Base-by-base conservation (phyloP, 2,329 filamentous ascomycete species). In the Colletotrichum acutatum region DNA sequence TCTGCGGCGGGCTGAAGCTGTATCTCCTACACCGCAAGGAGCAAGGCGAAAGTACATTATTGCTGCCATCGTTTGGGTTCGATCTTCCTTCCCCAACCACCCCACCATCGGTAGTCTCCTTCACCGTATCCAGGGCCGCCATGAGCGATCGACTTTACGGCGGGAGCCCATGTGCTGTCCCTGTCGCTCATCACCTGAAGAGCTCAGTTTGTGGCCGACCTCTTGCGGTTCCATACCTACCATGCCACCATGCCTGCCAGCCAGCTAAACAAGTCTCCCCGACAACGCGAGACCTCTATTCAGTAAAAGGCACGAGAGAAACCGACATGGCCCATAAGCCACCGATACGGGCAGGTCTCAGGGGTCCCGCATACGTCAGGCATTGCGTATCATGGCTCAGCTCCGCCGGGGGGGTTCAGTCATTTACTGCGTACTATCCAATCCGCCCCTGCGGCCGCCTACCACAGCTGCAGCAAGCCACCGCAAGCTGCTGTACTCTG, bases 181-280 rank as follows among this genome's bases (percentile, higher is more conserved):
- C 71, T 74, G 71, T 74, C 68, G 71, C 68, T 72, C 71, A 74
- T 59, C 32, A 34, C 71, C 71, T 52, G 62, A 66, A 72, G 56
- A 54, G 60, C 60, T 56, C 32, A 16, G n/a, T 53, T 53, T 42
- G 42, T 62, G 26, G 59, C 53, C 59, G 59, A 53, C 54, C 26
- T 65, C 60, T 58, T 66, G 37, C 68, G 53, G 52, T 32, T 26
- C 14, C 37, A 42, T 42, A 16, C 12, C 32, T 12, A 34, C 32
- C 32, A 34, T 34, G 32, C 32, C 32, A 34, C 26, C 59, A 30
- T 22, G 16, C 26, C 46, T 54, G n/a, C 22, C n/a, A 54, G n/a
- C 22, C n/a, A 54, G 22, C 22, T 54, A 59, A 52, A 42, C 24
- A 64, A 22, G 56, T 70, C 70, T 30, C 66, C 70, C 59, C 60